Evolutionary conservation across 805 yeast species (phyloP).

Genomic region (Saccharomyces eubayanus): DNA sequence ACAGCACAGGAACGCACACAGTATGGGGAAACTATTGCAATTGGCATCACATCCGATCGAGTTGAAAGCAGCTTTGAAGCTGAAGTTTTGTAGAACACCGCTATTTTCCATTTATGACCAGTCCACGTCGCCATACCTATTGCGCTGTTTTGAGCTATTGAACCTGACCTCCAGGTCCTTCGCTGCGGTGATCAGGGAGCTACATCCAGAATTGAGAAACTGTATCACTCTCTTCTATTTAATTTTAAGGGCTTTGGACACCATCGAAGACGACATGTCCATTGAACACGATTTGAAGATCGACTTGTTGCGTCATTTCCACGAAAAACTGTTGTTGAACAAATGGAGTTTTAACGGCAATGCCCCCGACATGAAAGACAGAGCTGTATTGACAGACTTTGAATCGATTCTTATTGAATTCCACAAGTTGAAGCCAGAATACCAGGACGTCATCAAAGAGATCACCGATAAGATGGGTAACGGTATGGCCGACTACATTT

Average conservation of each 20-base stretch:
- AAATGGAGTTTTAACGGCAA: constrained; percentile 80
- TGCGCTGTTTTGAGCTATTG: constrained; percentile 61
- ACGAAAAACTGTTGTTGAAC: constrained; percentile 48
- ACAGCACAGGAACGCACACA: constrained; percentile 6
- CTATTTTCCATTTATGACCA: constrained; percentile 41
- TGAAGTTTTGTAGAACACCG: constrained; percentile 47
- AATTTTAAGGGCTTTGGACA: constrained; percentile 83
- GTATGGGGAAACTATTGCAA: constrained; percentile 55
- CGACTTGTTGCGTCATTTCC: constrained; percentile 63
- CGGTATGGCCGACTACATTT: constrained; percentile 93
- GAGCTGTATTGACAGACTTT: constrained; percentile 74
- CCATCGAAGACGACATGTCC: constrained; percentile 94
- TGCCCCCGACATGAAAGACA: constrained; percentile 71
- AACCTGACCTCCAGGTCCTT: constrained; percentile 78
- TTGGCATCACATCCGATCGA: constrained; percentile 65
- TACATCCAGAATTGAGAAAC: constrained; percentile 80
- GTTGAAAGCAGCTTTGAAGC: constrained; percentile 56
- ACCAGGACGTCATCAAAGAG: constrained; percentile 69
- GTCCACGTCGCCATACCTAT: constrained; percentile 38
- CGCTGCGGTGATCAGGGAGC: constrained; percentile 85
- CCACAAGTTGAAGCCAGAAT: constrained; percentile 62
- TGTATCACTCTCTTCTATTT: constrained; percentile 80
- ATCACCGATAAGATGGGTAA: constrained; percentile 85
- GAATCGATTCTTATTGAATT: constrained; percentile 60
- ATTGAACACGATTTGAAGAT: constrained; percentile 62